Evolutionary conservation across 2,329 filamentous ascomycete species (phyloP).

Genomic region (Fusarium luffae): DNA sequence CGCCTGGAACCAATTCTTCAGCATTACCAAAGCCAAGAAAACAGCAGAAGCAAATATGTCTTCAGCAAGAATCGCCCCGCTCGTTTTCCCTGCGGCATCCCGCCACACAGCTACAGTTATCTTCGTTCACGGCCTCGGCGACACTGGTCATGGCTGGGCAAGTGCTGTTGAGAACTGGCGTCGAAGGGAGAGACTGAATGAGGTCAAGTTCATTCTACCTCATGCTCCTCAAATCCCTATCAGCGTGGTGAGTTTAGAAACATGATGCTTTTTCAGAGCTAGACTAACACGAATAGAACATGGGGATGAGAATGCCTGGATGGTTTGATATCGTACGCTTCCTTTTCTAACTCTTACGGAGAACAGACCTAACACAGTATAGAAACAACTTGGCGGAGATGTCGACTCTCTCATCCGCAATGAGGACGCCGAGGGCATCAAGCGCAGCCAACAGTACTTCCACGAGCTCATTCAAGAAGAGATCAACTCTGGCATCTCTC

Average conservation of each 20-base stretch:
- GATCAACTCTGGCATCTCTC: slow-evolving; percentile 81
- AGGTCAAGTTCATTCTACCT: slow-evolving; percentile 94
- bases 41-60: slow-evolving; percentile 31
- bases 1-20: slow-evolving; percentile 1
- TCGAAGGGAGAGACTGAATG: slow-evolving; percentile 79
- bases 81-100: slow-evolving; percentile 82
- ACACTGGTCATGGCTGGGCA: slow-evolving; percentile 82
- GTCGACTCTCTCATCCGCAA: slow-evolving; percentile 46
- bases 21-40: not conserved
- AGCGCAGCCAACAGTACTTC: slow-evolving; percentile 78
- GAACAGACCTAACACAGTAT: not conserved
- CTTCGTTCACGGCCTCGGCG: slow-evolving; percentile 91
- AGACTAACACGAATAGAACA: slow-evolving; percentile 41
- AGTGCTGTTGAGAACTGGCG: slow-evolving; percentile 90
- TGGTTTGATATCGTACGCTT: slow-evolving; percentile 83
- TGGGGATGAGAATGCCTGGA: slow-evolving; percentile 73
- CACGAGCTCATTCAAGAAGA: slow-evolving; percentile 83
- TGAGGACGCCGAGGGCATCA: slow-evolving; percentile 79
- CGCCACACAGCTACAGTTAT: slow-evolving; percentile 95
- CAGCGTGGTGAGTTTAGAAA: slow-evolving; percentile 61
- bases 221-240: slow-evolving; percentile 90
- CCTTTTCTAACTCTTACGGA: not conserved
- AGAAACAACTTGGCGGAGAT: slow-evolving; percentile 52
- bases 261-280: not conserved
- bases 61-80: slow-evolving; percentile 54